Evolutionary conservation across 345 rosid species (phyloP).

Genomic region (Eucalyptus marginata): DNA sequence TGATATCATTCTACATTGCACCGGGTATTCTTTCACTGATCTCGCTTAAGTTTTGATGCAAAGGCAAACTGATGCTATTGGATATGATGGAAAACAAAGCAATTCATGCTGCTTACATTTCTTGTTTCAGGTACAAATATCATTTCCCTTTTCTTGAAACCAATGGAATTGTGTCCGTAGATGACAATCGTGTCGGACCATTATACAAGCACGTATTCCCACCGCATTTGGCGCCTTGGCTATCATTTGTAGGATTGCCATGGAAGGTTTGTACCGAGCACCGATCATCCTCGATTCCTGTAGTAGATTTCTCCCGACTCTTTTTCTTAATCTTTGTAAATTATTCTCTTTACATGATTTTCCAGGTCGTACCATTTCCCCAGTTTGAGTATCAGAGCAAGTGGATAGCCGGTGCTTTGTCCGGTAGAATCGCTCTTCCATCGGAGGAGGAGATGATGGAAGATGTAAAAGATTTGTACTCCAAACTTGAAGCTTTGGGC

Average conservation of each 20-base stretch:
- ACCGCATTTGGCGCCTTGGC: slow-evolving; percentile 58
- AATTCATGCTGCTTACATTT: neutral
- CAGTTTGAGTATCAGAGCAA: slow-evolving; percentile 74
- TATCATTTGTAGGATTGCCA: slow-evolving; percentile 77
- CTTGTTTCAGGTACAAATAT: slow-evolving; percentile 56
- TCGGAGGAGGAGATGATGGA: slow-evolving; percentile 55
- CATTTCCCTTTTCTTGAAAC: slow-evolving; percentile 84
- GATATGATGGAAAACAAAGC: neutral
- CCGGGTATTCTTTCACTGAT: slow-evolving; percentile 32
- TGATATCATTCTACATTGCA: slow-evolving; percentile 70
- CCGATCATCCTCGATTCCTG: neutral
- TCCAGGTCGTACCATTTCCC: slow-evolving; percentile 52
- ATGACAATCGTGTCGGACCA: slow-evolving; percentile 72
- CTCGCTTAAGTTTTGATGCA: neutral
- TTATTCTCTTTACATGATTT: neutral
- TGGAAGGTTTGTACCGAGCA: slow-evolving; percentile 37
- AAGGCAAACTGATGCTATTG: neutral
- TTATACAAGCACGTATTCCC: slow-evolving; percentile 72
- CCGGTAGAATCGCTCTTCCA: slow-evolving; percentile 64
- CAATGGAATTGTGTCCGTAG: slow-evolving; percentile 48
- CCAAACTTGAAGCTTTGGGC: slow-evolving; percentile 45
- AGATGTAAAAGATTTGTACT: slow-evolving; percentile 34
- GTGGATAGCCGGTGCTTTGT: slow-evolving; percentile 76
- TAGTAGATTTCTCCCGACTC: neutral
- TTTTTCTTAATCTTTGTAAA: neutral